Base-by-base conservation (phyloP, 371 early-diverging fungal genomes). In the Choanephora cucurbitarum region DNA sequence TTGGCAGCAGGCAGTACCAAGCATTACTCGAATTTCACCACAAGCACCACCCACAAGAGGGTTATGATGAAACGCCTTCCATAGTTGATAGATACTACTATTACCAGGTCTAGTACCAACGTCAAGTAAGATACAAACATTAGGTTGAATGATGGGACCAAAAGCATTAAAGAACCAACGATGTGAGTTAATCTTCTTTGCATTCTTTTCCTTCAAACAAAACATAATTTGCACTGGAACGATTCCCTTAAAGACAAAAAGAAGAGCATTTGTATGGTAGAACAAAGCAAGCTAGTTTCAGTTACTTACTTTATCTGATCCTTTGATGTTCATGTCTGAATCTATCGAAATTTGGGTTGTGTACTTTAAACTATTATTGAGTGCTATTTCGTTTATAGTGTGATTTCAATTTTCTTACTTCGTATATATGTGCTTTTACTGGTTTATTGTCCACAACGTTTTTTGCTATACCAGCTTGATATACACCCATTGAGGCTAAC, bases 101-200 rank as follows among this genome's bases (percentile, higher is more conserved):
- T 73, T 73, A 11, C 85, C 83, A 7, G 94, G 92, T 32, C 90
- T 80, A 6, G 94, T 92, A 7, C 94, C 94, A 39, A 91, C 92
- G 62, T 93, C 94, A 28, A 93, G 71, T 44, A 92, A 70, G 21
- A 92, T 80, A 64, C 89, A 89, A 15, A 92, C 81, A 58, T 90
- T 83, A 21, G 94, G 94, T 28, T 85, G 69, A 32, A 93, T 57
- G 31, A 91, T 74, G 9, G 77, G 80, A 2, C 92, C 89, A 60
- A 93, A 89, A 3, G 92, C 91, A 61, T 91, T 91, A 67, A 92
- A 92, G 75, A 92, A 91, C 94, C 94, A 93, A 39, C 91, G 85
- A 65, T 93, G 94, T 15, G 91, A 91, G 71, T 93, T 93, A 72
- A 93, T 88, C 66, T 90, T 85, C 64, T 88, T 87, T 33, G 80